Percentiles rank a stretch among this genome's conserved stretches.
Conservation (phyloP, 208 protist species). For the Acanthamoeba royreba region DNA sequence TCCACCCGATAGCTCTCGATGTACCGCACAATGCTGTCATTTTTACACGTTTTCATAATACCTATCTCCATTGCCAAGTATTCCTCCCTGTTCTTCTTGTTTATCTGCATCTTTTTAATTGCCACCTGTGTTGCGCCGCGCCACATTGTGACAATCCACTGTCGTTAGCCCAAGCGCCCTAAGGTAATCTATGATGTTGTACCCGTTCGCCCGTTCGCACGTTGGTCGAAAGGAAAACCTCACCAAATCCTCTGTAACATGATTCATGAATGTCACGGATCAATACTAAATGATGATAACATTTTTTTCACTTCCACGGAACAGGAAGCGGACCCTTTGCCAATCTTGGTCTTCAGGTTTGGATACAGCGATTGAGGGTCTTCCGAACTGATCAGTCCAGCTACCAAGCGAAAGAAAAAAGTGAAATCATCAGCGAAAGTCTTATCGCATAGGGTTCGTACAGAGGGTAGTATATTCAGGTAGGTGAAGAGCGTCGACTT, state of each 20-base stretch:
- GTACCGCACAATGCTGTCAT: constrained; percentile 79
- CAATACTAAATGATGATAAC: background rate
- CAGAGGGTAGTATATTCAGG: background rate
- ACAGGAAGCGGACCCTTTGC: constrained; percentile 60
- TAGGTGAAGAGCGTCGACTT: background rate
- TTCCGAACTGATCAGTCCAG: background rate
- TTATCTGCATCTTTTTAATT: constrained; percentile 79
- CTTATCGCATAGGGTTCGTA: too few species aligned
- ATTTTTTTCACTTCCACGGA: too few species aligned
- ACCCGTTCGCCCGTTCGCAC: constrained; percentile 32
- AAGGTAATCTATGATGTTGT: too few species aligned
- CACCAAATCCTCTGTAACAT: constrained; percentile 57
- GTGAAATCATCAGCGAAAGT: constrained; percentile 20
- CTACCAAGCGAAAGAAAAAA: background rate
- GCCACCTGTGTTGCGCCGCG: too few species aligned
- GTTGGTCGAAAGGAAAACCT: constrained; percentile 71
- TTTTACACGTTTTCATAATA: constrained; percentile 71
- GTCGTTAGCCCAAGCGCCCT: too few species aligned
- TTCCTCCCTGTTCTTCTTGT: constrained; percentile 70
- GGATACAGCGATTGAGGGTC: background rate
- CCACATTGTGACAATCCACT: background rate
- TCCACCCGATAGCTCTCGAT: constrained; percentile 71
- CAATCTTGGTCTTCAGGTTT: constrained; percentile 62
- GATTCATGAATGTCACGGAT: background rate
- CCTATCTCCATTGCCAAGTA: constrained; percentile 75